Base-by-base conservation (phyloP, 1,139 yeast genomes). In the Hyphopichia buzzinii region DNA sequence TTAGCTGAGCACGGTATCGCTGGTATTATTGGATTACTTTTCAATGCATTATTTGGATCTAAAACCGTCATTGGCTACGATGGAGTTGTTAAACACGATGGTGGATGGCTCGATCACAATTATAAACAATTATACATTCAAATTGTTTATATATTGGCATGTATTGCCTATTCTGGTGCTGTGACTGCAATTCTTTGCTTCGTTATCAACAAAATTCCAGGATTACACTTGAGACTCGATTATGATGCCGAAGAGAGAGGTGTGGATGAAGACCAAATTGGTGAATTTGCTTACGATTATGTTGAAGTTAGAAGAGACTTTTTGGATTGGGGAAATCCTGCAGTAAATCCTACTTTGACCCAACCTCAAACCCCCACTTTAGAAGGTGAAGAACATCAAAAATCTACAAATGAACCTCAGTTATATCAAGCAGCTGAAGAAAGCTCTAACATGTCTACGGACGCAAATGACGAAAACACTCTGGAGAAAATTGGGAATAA, bases 1-100 rank as follows among this genome's bases (percentile, higher is more conserved):
- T 76, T 92, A 59, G 97, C 97, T 16, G 97, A 90, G 79, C 98
- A 92, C 83, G 97, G 96, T 38, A 75, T 92, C 52, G 97, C 97
- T 0, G 98, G 98, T 26, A 74, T 89, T 34, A 75, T 92, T 35
- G 97, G 98, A 0, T 73, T 90, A 31, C 42, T 92, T 11, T 89
- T 88, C 66, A 90, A 90, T 57, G 97, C 89, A 0, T 56, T 92
- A 3, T 89, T 92, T 55, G 97, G 88, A 11, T 87, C 90, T 7
- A 77, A 85, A 40, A 84, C 88, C 59, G 95, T 92, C 37, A 77
- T 92, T 46, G 96, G 96, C 8, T 83, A 89, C 58, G 97, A 92
- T 55, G 87, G 87, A 15, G 77, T 72, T 31, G 82, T 95, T 8
- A 84, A 72, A 35, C 96, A 87, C 54, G 74, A 64, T 5, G 97